Evolutionary conservation across 176 grass and related monocot genomes (phyloP), one percentile per base, ranked within the genome.

Genomic region (Aegilops umbellulata): DNA sequence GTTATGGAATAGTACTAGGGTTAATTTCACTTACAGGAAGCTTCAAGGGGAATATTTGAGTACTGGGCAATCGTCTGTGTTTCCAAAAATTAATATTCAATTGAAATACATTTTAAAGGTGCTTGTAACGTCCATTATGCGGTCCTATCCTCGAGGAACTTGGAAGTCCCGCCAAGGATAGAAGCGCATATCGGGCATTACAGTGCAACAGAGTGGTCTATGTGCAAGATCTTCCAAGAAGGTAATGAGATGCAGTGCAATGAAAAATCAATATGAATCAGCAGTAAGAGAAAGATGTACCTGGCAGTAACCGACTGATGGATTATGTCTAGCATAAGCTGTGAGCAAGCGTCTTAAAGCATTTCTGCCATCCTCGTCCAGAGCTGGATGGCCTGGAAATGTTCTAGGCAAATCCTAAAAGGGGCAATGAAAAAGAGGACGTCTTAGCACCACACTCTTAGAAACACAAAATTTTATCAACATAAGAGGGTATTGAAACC

Each of bases 281-380:
- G 26, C 38, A 39, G 53, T 69, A 76, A 78, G 81, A 4, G 4
- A 80, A 34, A 87, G 47, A 79, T 88, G 13, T 88, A 98, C 97
- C 90, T 99, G 97, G 78, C 97, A 99, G 78, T 99, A 99, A 86
- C 97, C 97, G 85, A 99, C 97, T 80, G 94, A 91, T 70, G 97
- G 97, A 86, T 99, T 99, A 88, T 99, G 97, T 36, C 88, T 84
- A 89, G 97, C 97, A 93, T 99, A 99, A 91, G 97, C 94, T 65
- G 92, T 97, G 15, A 99, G 92, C 67, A 99, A 91, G 76, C 94
- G 86, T 68, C 94, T 99, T 84, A 99, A 90, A 84, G 97, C 92
- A 99, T 97, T 99, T 90, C 94, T 96, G 20, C 97, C 97, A 90
- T 88, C 87, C 80, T 94, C 97, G 70, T 99, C 97, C 46, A 99